These are phyloP conservation scores for Mycena kentingensis DNA, from an alignment of 768 basidiomycete genomes.

Conservation along the genomic window DNA sequence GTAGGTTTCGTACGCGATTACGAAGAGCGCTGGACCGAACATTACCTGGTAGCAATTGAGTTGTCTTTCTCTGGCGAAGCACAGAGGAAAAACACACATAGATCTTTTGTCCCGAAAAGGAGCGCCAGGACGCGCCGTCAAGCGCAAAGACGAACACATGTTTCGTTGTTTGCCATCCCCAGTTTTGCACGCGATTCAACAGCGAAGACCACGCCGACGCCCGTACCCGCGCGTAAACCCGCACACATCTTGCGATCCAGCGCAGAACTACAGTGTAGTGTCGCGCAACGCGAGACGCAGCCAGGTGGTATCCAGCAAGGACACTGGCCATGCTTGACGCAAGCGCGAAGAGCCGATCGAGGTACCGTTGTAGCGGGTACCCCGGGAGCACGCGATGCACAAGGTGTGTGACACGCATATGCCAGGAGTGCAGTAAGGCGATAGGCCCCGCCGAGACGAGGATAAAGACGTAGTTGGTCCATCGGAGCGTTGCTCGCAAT, in stretches of 20 bases:
- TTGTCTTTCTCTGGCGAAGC: too few relatives aligned
- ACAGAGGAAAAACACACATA: constrained; percentile 1
- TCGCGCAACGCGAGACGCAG: constrained; percentile 16
- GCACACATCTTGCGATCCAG: neutral
- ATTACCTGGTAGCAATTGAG: constrained; percentile 5
- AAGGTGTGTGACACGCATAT: constrained; percentile 2
- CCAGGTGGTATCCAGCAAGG: constrained; percentile 11
- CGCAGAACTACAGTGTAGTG: constrained; percentile 12
- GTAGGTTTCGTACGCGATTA: constrained; percentile 14
- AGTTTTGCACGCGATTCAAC: constrained; percentile 4
- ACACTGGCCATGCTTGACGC: constrained; percentile 7
- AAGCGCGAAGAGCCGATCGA: constrained; percentile 6
- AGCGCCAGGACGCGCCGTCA: constrained; percentile 10
- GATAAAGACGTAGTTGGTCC: constrained; percentile 1
- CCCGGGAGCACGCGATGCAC: constrained; percentile 9
- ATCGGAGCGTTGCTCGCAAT: neutral
- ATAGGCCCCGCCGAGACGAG: constrained; percentile 2
- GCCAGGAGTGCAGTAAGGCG: neutral
- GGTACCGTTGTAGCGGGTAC: neutral
- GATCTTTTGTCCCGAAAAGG: constrained; percentile 7
- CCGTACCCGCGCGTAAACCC: neutral
- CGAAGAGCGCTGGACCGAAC: constrained; percentile 6
- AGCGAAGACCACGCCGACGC: neutral
- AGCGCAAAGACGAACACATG: constrained; percentile 9
- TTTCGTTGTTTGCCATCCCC: constrained; percentile 8